Evolutionary conservation across 1,139 yeast species (phyloP).

Genomic region (Nakaseomyces uthaithaninus): DNA sequence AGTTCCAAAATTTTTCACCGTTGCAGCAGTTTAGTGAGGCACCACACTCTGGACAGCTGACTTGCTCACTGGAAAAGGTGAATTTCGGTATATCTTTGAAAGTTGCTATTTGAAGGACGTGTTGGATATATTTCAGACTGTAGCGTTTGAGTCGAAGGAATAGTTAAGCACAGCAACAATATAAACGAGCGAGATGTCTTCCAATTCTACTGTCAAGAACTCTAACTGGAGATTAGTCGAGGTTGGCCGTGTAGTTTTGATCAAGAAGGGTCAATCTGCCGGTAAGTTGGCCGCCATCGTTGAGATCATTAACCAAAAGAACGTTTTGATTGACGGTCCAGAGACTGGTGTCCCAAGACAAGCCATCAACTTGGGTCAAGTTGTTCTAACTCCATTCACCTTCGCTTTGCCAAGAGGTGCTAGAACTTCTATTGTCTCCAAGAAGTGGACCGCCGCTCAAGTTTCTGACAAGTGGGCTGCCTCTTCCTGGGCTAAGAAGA

Average conservation of each 20-base stretch:
- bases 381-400: slow-evolving; percentile 88
- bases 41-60: not conserved
- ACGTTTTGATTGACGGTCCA: slow-evolving; percentile 97
- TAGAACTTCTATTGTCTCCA: slow-evolving; percentile 72
- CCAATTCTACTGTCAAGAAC: slow-evolving; percentile 80
- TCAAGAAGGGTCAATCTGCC: slow-evolving; percentile 59
- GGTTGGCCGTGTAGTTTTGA: slow-evolving; percentile 97
- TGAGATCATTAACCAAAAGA: slow-evolving; percentile 98
- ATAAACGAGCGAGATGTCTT: slow-evolving; percentile 39
- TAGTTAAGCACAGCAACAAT: slow-evolving; percentile 16
- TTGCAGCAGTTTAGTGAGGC: not conserved
- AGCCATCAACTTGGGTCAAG: slow-evolving; percentile 77
- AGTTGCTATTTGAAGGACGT: not conserved
- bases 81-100: not conserved
- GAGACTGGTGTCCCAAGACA: slow-evolving; percentile 81
- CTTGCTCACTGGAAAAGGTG: not conserved
- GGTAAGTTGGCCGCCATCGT: slow-evolving; percentile 91
- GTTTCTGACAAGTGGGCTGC: slow-evolving; percentile 86
- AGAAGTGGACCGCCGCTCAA: slow-evolving; percentile 92
- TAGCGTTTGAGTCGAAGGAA: not conserved
- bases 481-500: slow-evolving; percentile 96
- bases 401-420: slow-evolving; percentile 92
- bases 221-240: slow-evolving; percentile 99
- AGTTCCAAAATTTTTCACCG: not conserved
- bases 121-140: not conserved